Conservation (phyloP, 1,284 basidiomycete genomes). For the Termitomyces sp. region DNA sequence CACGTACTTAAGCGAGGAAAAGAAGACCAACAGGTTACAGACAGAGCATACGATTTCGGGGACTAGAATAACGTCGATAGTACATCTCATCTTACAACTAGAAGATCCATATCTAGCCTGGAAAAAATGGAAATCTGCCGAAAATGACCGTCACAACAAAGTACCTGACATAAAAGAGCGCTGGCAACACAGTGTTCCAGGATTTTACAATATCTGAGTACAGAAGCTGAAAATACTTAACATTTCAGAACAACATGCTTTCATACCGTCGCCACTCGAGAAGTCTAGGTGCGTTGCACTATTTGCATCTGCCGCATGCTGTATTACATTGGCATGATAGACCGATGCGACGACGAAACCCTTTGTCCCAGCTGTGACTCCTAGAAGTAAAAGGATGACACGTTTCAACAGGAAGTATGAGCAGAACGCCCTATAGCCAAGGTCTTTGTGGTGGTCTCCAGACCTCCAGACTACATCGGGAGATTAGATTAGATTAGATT, state of each 20-base stretch:
- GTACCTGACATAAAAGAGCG: neutral
- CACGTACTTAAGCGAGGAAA: constrained; percentile 46
- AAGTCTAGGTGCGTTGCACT: neutral
- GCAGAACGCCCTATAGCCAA: too few species aligned
- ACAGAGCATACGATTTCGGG: constrained; percentile 64
- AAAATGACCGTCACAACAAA: neutral
- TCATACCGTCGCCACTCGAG: too few species aligned
- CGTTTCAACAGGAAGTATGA: neutral
- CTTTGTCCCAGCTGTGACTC: neutral
- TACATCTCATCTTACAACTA: constrained; percentile 44
- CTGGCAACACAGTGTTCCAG: too few species aligned
- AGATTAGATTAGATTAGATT: constrained; percentile 6
- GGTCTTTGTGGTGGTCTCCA: too few species aligned
- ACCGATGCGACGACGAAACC: too few species aligned
- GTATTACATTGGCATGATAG: too few species aligned
- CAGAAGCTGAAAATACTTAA: too few species aligned
- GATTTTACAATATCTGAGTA: too few species aligned
- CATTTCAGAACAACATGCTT: too few species aligned
- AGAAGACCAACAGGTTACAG: constrained; percentile 63
- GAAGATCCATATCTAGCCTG: constrained; percentile 58
- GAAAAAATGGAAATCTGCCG: neutral
- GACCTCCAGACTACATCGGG: too few species aligned
- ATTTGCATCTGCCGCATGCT: neutral
- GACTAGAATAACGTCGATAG: constrained; percentile 31
- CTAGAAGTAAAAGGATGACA: neutral